Percentiles rank a stretch among this genome's conserved stretches.
phyloP scores from a whole-genome alignment of 257 asterid species.

The Nicotiana paniculata region DNA sequence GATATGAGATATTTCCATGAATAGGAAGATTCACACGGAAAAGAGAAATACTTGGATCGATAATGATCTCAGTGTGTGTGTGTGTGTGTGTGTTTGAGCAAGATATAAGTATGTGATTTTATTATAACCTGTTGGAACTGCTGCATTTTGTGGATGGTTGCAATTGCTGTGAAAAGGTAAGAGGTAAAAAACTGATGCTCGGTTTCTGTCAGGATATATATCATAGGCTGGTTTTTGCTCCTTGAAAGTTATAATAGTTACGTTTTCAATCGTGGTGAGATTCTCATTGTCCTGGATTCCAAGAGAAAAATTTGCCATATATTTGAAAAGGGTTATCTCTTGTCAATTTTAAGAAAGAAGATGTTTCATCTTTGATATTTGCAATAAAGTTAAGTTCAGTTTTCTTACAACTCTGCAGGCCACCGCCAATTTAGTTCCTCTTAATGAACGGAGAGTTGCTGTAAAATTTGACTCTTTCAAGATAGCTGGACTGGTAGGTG shows the following conservation, averaged over 20 bases:
- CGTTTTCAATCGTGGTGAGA: neutral
- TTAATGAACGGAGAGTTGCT: conserved; percentile 49
- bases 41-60: neutral
- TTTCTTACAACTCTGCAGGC: conserved; percentile 30
- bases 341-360: neutral
- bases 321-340: neutral
- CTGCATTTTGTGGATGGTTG: neutral
- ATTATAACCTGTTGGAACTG: neutral
- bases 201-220: neutral
- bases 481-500: conserved; percentile 57
- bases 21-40: neutral
- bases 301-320: neutral
- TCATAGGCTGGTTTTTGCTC: neutral
- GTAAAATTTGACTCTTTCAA: conserved; percentile 58
- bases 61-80: neutral
- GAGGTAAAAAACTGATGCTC: neutral
- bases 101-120: neutral
- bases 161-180: neutral
- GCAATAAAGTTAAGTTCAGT: neutral
- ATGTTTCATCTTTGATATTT: neutral
- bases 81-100: neutral
- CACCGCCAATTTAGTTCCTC: conserved; percentile 60
- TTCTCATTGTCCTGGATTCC: conserved; percentile 1
- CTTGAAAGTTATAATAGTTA: neutral
- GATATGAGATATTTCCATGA: neutral